A percentile compares a stretch with the other conserved stretches of the same genome.
These are phyloP conservation scores for Globisporangium iwayamae DNA, from an alignment of 352 stramenopile genomes.

Conservation along the genomic window DNA sequence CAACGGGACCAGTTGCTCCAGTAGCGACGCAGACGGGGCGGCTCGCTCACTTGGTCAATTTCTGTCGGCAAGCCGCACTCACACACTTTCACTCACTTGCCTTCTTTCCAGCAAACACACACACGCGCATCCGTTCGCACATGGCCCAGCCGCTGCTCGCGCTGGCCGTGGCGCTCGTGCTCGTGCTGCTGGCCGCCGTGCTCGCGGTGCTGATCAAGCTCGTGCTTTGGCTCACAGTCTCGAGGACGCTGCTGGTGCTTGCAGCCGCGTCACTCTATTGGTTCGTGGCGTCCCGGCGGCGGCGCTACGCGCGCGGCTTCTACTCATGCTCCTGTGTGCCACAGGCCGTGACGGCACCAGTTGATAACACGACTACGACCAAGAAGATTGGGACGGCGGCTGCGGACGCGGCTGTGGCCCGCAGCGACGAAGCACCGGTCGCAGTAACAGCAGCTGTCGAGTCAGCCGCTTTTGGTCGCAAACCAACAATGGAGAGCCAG, in stretches of 20 bases:
- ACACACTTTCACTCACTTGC: background rate
- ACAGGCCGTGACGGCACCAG: background rate
- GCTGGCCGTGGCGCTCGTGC: slow-evolving; percentile 17
- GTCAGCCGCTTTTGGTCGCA: background rate
- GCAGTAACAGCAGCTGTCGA: background rate
- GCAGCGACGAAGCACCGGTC: background rate
- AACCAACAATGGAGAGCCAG: background rate
- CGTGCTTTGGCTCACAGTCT: slow-evolving; percentile 27
- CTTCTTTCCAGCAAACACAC: background rate
- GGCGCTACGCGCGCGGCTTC: slow-evolving; percentile 36
- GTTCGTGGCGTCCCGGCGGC: slow-evolving; percentile 23
- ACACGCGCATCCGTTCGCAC: background rate
- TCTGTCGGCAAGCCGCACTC: background rate
- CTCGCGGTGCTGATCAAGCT: slow-evolving; percentile 27
- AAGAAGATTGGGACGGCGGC: background rate
- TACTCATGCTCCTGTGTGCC: slow-evolving; percentile 44
- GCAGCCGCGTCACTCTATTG: slow-evolving; percentile 14
- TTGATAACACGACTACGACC: background rate
- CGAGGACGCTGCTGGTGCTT: slow-evolving; percentile 20
- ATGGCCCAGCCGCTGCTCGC: slow-evolving; percentile 30
- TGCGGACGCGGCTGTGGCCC: background rate
- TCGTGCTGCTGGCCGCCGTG: slow-evolving; percentile 21
- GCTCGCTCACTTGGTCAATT: too few species aligned
- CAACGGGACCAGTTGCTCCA: background rate
- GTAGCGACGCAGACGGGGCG: background rate